Evolutionary conservation across 2,329 filamentous ascomycete genomes (phyloP), one percentile per base, ranked within the genome.

Genomic region (Fusarium sp.): DNA sequence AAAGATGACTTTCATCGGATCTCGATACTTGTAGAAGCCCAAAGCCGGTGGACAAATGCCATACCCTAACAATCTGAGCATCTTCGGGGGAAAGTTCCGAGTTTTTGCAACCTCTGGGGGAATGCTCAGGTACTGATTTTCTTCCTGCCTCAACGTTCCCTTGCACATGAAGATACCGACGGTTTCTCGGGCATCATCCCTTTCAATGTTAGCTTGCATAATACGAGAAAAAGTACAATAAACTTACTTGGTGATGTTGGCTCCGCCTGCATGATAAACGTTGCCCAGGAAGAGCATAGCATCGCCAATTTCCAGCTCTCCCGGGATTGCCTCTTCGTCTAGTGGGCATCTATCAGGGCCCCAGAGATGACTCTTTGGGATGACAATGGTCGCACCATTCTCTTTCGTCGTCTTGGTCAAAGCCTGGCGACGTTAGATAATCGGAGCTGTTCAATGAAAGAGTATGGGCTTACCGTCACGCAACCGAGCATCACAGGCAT

Each of bases 301-400:
- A 8, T 33, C 47, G 0, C 47, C 47, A 0, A 33, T 19, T 5
- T 50, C 47, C 0, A 50, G 16, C 2, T 50, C 47, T 23, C 47
- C 47, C 0, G 28, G 16, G 1, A 33, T 33, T 1, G 30, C 16
- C 11, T 50, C 47, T 2, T 33, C 21, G 0, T 50, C 21, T 0
- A 50, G 11, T 33, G 47, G 47, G 0, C 47, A 50, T 33, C 47
- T 4, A 10, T 50, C 30, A 1, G 47, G 47, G 0, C 47, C 47
- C 47, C 47, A 50, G 5, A 50, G n/a, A 23, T 50, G 47, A 1
- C 47, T 50, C 16, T 23, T 50, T 5, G 30, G 47, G 0, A 50
- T 50, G 0, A 50, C 30, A 0, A 50, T 23, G 0, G 30, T 50
- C 8, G 30, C 47, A 0, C 47, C 47, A 23, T 50, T 50, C 8